These are phyloP conservation scores for Bipolaris oryzae DNA, from an alignment of 2,329 filamentous ascomycete genomes.

Conservation along the genomic window DNA sequence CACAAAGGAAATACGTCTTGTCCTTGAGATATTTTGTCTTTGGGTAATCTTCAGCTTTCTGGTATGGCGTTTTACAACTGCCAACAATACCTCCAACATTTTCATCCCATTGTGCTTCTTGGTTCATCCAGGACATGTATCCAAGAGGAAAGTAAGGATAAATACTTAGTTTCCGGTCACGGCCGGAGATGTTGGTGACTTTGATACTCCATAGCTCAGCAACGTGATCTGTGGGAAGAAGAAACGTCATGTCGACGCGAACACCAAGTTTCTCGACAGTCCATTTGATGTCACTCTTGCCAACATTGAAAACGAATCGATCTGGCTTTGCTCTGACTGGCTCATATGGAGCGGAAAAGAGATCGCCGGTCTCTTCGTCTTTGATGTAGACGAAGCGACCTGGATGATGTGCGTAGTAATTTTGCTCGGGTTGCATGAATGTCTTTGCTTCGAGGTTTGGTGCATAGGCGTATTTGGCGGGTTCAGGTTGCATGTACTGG, in stretches of 20 bases:
- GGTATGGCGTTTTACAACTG: constrained; percentile 62
- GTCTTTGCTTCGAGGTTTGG: constrained; percentile 64
- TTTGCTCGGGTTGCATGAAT: constrained; percentile 67
- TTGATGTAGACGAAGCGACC: constrained; percentile 66
- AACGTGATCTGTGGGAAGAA: constrained; percentile 60
- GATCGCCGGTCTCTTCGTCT: constrained; percentile 57
- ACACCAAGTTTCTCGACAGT: constrained; percentile 58
- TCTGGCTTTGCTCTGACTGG: constrained; percentile 58
- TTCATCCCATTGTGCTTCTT: constrained; percentile 59
- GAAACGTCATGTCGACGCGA: constrained; percentile 59
- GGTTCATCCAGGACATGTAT: constrained; percentile 69
- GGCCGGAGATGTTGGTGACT: constrained; percentile 57
- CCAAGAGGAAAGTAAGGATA: constrained; percentile 65
- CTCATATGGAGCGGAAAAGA: constrained; percentile 64
- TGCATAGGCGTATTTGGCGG: constrained; percentile 64
- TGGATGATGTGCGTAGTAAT: constrained; percentile 64
- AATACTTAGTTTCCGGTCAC: constrained; percentile 57
- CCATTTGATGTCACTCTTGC: constrained; percentile 63
- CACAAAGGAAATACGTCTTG: constrained; percentile 63
- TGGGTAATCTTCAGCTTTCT: constrained; percentile 62
- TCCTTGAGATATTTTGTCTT: constrained; percentile 64
- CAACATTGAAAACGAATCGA: constrained; percentile 60
- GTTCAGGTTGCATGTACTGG: constrained; percentile 67
- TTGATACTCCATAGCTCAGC: constrained; percentile 62
- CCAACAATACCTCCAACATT: constrained; percentile 59